Percentiles rank a stretch among this genome's conserved stretches.
These are phyloP conservation scores for Triadica sebifera DNA, from an alignment of 345 rosid genomes.

Conservation along the genomic window DNA sequence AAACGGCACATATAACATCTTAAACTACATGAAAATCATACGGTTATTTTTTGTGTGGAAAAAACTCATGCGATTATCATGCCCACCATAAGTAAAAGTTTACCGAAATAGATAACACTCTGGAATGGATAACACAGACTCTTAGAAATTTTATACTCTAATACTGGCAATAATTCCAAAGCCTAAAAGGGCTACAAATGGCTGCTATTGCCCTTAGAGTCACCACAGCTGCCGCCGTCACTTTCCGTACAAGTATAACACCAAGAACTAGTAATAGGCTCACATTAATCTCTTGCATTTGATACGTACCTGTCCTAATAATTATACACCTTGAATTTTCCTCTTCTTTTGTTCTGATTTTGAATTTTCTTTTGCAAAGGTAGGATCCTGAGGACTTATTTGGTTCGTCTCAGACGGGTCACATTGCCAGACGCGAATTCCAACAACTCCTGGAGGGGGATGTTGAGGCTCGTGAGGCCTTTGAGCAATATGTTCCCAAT, in stretches of 20 bases:
- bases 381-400: slow-evolving; percentile 85
- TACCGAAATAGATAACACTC: background rate
- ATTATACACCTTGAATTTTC: background rate
- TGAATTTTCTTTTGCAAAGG: slow-evolving; percentile 13
- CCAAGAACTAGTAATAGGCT: no score
- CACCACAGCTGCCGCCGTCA: slow-evolving; percentile 24
- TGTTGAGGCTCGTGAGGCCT: slow-evolving; percentile 69
- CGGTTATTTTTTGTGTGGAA: no score
- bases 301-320: slow-evolving; percentile 46
- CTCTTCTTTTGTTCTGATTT: background rate
- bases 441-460: slow-evolving; percentile 69
- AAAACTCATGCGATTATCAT: no score
- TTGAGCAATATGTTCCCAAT: slow-evolving; percentile 66
- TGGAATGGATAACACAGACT: background rate
- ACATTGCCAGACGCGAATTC: slow-evolving; percentile 73
- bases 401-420: slow-evolving; percentile 70
- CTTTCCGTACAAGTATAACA: slow-evolving; percentile 29
- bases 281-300: slow-evolving; percentile 57
- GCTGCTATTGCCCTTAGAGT: slow-evolving; percentile 57
- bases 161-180: no score
- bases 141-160: no score
- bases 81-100: slow-evolving; percentile 31
- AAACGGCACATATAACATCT: no score
- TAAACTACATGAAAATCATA: background rate
- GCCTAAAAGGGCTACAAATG: slow-evolving; percentile 36